Conservation (phyloP, 495 filamentous ascomycete genomes). For the Cairneyella variabilis region DNA sequence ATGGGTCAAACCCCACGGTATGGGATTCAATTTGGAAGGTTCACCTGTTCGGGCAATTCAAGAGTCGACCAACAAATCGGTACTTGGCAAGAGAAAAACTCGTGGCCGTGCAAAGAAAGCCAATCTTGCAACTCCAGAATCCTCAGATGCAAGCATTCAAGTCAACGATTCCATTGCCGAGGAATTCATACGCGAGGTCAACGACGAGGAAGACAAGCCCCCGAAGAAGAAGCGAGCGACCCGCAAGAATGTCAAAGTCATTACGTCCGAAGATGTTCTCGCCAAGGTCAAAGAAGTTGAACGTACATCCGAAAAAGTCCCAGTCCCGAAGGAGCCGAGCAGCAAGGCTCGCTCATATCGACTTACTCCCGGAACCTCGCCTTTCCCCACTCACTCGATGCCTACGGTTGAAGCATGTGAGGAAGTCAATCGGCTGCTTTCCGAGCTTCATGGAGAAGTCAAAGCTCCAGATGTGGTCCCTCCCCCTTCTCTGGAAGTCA, state of each 20-base stretch:
- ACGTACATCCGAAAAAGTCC: not conserved
- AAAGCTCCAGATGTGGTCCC: conserved; percentile 65
- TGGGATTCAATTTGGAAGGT: too few species aligned
- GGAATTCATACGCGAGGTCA: not conserved
- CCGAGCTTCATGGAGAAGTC: conserved; percentile 61
- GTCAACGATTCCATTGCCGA: not conserved
- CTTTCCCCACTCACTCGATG: conserved; percentile 64
- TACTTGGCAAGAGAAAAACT: too few species aligned
- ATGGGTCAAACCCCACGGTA: too few species aligned
- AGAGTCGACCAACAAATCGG: too few species aligned
- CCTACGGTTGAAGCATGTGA: conserved; percentile 73
- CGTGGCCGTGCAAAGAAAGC: too few species aligned
- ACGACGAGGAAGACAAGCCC: not conserved
- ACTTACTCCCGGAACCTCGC: conserved; percentile 46
- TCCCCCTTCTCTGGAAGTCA: conserved; percentile 68
- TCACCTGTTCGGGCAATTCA: too few species aligned
- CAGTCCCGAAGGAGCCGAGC: conserved; percentile 6
- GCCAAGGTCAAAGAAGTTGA: not conserved
- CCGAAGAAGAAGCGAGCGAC: not conserved
- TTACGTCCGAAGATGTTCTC: not conserved
- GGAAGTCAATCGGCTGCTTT: conserved; percentile 67
- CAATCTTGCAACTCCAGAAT: too few species aligned
- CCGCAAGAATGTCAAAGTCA: not conserved
- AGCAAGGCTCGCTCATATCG: conserved; percentile 41
- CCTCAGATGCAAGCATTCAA: too few species aligned